phyloP scores from a whole-genome alignment of 2,329 filamentous ascomycete species.

The Penicillium italicum region DNA sequence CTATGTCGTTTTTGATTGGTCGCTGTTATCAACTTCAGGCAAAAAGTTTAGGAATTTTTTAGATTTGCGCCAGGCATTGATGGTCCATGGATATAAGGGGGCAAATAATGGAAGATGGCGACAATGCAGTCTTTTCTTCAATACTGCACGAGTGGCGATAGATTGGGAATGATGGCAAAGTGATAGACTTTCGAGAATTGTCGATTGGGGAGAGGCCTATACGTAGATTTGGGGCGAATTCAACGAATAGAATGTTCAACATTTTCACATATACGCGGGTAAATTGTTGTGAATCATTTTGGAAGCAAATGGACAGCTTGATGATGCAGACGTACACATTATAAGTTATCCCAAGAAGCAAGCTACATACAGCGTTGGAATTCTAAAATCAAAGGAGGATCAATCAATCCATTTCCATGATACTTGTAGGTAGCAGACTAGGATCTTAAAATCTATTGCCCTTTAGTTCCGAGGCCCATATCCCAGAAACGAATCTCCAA shows the following conservation, averaged over 20 bases:
- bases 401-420: neutral
- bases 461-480: conserved; percentile 52
- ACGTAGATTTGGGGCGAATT: too few species aligned
- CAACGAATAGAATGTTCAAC: neutral
- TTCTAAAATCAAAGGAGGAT: neutral
- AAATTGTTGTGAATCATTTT: neutral
- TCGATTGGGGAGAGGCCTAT: neutral
- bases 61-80: neutral
- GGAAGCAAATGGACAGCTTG: neutral
- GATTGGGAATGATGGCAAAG: neutral
- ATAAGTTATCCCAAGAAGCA: neutral
- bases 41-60: neutral
- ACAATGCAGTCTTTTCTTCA: neutral
- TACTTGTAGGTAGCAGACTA: neutral
- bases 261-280: neutral
- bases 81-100: conserved; percentile 1
- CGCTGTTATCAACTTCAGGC: neutral
- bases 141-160: neutral
- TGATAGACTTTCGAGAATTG: neutral
- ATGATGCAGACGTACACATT: neutral
- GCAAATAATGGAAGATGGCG: conserved; percentile 1
- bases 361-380: neutral
- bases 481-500: conserved; percentile 75
- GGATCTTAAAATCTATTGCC: neutral
- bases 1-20: neutral